These are phyloP conservation scores for Cystobasidiaceae sp. DNA, from an alignment of 1,284 basidiomycete genomes.

Conservation along the genomic window DNA sequence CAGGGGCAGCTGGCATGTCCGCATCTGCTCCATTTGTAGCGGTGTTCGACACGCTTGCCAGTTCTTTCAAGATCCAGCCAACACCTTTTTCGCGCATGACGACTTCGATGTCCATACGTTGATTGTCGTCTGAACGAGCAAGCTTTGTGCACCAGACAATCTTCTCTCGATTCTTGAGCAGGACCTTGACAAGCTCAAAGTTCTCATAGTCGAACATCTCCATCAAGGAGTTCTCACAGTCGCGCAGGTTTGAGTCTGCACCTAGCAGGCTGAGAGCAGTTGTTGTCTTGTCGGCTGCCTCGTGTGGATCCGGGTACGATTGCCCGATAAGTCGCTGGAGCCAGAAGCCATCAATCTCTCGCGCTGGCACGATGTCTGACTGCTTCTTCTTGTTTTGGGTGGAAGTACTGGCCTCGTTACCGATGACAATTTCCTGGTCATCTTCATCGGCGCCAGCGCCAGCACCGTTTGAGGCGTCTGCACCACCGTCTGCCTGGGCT, in stretches of 20 bases:
- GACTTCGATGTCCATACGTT: conserved; percentile 89
- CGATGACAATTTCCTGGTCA: conserved; percentile 60
- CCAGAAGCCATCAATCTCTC: conserved; percentile 95
- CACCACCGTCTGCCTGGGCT: conserved; percentile 45
- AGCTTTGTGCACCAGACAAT: conserved; percentile 98
- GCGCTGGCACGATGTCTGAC: conserved; percentile 66
- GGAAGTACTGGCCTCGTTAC: conserved; percentile 46
- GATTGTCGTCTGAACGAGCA: conserved; percentile 81
- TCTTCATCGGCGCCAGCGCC: conserved; percentile 51
- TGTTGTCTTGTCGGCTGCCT: conserved; percentile 84
- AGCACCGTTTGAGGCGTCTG: conserved; percentile 33
- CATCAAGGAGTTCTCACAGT: conserved; percentile 95
- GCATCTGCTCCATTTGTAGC: conserved; percentile 52
- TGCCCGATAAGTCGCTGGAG: conserved; percentile 88
- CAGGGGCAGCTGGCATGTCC: conserved; percentile 54
- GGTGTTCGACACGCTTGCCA: conserved; percentile 57
- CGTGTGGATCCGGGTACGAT: conserved; percentile 88
- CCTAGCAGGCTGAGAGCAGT: conserved; percentile 75
- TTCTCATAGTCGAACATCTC: conserved; percentile 97
- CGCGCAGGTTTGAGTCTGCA: conserved; percentile 82
- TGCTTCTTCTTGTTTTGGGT: conserved; percentile 53
- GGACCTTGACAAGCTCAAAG: conserved; percentile 83
- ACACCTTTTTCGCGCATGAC: conserved; percentile 97
- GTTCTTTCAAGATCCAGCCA: conserved; percentile 88
- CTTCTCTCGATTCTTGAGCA: conserved; percentile 93